These are phyloP conservation scores for Pseudodiploospora longispora DNA, from an alignment of 2,329 filamentous ascomycete genomes.

Conservation along the genomic window DNA sequence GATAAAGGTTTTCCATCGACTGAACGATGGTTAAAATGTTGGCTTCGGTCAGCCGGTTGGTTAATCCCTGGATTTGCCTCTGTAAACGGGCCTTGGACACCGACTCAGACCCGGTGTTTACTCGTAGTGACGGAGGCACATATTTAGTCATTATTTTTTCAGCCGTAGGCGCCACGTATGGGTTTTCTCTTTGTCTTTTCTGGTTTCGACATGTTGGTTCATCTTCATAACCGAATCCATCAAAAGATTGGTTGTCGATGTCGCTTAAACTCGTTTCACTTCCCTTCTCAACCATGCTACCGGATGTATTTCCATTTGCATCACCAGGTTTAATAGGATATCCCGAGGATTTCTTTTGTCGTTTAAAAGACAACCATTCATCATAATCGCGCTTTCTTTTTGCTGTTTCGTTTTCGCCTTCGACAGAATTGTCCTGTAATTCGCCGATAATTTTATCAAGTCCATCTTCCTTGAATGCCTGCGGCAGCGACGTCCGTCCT, in stretches of 20 bases:
- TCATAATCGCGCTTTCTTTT: slow-evolving; percentile 53
- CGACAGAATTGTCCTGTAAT: slow-evolving; percentile 41
- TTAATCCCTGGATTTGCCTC: slow-evolving; percentile 74
- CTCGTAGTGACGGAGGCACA: slow-evolving; percentile 76
- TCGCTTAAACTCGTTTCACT: slow-evolving; percentile 18
- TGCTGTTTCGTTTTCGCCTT: slow-evolving; percentile 45
- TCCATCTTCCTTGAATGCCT: slow-evolving; percentile 73
- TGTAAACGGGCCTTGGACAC: slow-evolving; percentile 63
- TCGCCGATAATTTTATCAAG: slow-evolving; percentile 70
- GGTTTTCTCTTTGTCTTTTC: slow-evolving; percentile 65
- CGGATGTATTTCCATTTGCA: no score
- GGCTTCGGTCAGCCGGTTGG: slow-evolving; percentile 89
- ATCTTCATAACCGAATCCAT: slow-evolving; percentile 29
- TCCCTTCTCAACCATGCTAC: slow-evolving; percentile 5
- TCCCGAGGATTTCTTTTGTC: slow-evolving; percentile 29
- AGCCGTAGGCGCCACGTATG: slow-evolving; percentile 67
- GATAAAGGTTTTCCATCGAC: slow-evolving; percentile 77
- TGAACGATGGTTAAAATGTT: slow-evolving; percentile 78
- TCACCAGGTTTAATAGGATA: background rate
- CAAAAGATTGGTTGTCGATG: slow-evolving; percentile 28
- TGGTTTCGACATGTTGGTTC: slow-evolving; percentile 23
- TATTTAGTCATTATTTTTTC: slow-evolving; percentile 59
- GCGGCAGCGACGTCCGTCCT: slow-evolving; percentile 64
- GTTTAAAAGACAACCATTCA: slow-evolving; percentile 52
- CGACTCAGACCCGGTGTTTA: slow-evolving; percentile 51